Evolutionary conservation across 108 stramenopile genomes (phyloP).

Genomic region (Halocafeteria seosinensis): DNA sequence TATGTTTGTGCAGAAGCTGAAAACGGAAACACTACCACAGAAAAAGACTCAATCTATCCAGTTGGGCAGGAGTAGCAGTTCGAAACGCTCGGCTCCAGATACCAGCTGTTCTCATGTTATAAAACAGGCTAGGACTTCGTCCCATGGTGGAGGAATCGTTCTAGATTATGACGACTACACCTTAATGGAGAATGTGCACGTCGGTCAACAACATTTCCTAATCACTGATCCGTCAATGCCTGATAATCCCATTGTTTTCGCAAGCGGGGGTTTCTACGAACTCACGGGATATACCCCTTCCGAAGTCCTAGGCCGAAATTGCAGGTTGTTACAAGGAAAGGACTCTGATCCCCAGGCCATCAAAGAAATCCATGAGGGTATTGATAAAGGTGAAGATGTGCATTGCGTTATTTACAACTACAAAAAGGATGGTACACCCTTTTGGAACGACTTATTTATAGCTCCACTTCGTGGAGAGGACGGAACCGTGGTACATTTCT

Average conservation of each 20-base stretch:
- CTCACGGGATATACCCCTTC: constrained; percentile 77
- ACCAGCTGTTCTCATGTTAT: too few relatives aligned
- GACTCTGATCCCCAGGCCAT: constrained; percentile 85
- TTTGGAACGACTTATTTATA: constrained; percentile 94
- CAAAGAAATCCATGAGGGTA: constrained; percentile 68
- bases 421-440: constrained; percentile 78
- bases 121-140: too few relatives aligned
- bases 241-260: constrained; percentile 7
- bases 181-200: neutral
- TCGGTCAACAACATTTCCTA: neutral
- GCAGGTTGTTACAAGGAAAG: constrained; percentile 78
- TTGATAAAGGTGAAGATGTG: constrained; percentile 67
- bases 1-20: too few relatives aligned
- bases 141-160: too few relatives aligned
- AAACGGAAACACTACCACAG: too few relatives aligned
- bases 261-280: constrained; percentile 42
- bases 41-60: too few relatives aligned
- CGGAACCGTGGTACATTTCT: constrained; percentile 75
- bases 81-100: too few relatives aligned
- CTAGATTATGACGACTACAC: neutral
- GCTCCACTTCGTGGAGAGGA: constrained; percentile 75
- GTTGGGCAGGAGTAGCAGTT: too few relatives aligned
- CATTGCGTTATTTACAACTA: constrained; percentile 82
- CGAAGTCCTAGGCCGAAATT: constrained; percentile 84
- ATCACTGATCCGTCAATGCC: neutral